Conservation (phyloP, 495 filamentous ascomycete species). For the Penicillium canariense region DNA sequence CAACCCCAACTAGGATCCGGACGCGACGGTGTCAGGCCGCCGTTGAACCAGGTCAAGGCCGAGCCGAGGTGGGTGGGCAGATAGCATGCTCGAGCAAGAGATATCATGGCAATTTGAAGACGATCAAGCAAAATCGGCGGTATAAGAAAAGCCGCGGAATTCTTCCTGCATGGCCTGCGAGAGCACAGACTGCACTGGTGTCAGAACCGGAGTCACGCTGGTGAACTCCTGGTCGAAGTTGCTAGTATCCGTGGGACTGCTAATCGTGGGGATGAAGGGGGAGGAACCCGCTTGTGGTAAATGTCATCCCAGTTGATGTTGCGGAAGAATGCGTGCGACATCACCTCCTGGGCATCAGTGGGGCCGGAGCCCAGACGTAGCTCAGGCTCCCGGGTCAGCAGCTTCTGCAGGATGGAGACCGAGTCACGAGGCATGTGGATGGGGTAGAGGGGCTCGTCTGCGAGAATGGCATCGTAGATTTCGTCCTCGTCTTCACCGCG, state of each 20-base stretch:
- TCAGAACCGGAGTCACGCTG: constrained; percentile 95
- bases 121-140: constrained; percentile 64
- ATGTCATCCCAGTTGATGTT: constrained; percentile 99
- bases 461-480: constrained; percentile 98
- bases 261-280: constrained; percentile 91
- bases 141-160: constrained; percentile 98
- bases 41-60: background rate
- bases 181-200: constrained; percentile 94
- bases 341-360: constrained; percentile 97
- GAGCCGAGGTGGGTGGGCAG: constrained; percentile 4
- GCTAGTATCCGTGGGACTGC: constrained; percentile 90
- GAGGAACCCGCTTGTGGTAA: constrained; percentile 85
- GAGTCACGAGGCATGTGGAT: constrained; percentile 99
- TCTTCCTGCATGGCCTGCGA: constrained; percentile 99
- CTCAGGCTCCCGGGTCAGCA: constrained; percentile 93
- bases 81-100: constrained; percentile 13
- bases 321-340: constrained; percentile 97
- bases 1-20: constrained; percentile 14
- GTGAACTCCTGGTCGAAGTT: constrained; percentile 99
- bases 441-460: constrained; percentile 95
- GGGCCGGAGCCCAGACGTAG: constrained; percentile 88
- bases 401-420: constrained; percentile 96
- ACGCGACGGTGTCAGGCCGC: constrained; percentile 10
- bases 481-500: constrained; percentile 99
- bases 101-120: constrained; percentile 11